Percentiles rank a stretch among this genome's conserved stretches.
phyloP scores from a whole-genome alignment of 2,329 filamentous ascomycete genomes.

The Aspergillus quadricinctus region DNA sequence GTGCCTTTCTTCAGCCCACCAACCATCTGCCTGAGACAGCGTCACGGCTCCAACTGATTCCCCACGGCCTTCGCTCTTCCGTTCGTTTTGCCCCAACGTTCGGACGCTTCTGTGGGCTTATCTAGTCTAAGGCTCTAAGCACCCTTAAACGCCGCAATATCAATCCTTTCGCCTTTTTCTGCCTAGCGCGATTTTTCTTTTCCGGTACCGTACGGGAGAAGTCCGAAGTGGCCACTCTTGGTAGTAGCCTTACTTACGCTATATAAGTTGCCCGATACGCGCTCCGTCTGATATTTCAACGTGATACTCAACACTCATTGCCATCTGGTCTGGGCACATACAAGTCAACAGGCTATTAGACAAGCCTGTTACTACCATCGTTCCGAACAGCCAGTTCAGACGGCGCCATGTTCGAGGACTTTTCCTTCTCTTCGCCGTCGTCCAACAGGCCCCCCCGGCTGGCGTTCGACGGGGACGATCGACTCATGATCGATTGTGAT shows the following conservation, averaged over 20 bases:
- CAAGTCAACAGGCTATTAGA: not conserved
- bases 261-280: not conserved
- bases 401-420: conserved; percentile 38
- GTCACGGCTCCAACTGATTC: not conserved
- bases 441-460: conserved; percentile 25
- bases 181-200: not conserved
- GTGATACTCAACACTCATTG: not conserved
- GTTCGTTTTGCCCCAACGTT: not conserved
- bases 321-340: not conserved
- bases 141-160: not conserved
- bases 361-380: not conserved
- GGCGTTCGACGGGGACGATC: conserved; percentile 29
- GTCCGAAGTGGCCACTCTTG: not conserved
- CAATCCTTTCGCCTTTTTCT: not conserved
- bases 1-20: not conserved
- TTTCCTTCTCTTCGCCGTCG: conserved; percentile 38
- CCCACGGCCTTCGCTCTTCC: not conserved
- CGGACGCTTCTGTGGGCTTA: not conserved
- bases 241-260: not conserved
- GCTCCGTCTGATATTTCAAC: not conserved
- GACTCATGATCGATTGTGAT: conserved; percentile 34
- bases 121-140: not conserved
- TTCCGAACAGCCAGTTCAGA: not conserved
- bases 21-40: not conserved
- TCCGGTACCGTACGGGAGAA: not conserved